A percentile compares a stretch with the other conserved stretches of the same genome.
phyloP scores from a whole-genome alignment of 371 early-diverging fungal genomes.

The Rhizopus arrhizus region DNA sequence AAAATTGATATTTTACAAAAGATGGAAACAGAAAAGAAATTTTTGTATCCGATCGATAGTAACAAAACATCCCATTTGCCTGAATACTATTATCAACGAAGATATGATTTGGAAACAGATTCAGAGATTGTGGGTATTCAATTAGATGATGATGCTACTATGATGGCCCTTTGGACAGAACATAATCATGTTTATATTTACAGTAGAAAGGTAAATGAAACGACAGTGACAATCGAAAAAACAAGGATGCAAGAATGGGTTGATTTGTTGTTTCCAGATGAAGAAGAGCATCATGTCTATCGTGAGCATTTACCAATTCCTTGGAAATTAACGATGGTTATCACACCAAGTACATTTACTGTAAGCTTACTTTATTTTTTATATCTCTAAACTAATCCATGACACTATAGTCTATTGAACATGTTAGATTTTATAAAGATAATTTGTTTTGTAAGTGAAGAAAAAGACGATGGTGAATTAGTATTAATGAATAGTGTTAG shows the following conservation, averaged over 20 bases:
- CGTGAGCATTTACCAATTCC: constrained; percentile 16
- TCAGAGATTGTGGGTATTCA: constrained; percentile 33
- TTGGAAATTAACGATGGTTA: constrained; percentile 26
- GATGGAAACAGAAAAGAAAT: constrained; percentile 19
- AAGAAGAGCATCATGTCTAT: constrained; percentile 12
- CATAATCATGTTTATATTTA: constrained; percentile 34
- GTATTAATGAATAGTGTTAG: constrained; percentile 7
- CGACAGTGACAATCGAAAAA: not conserved
- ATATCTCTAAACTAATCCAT: not conserved
- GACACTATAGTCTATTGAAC: constrained; percentile 14
- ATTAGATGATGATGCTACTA: constrained; percentile 30
- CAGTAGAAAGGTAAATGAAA: constrained; percentile 12
- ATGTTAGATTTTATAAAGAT: constrained; percentile 16
- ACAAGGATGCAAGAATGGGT: constrained; percentile 14
- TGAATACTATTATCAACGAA: constrained; percentile 37
- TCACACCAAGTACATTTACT: constrained; percentile 14
- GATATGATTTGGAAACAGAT: constrained; percentile 26
- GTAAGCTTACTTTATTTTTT: constrained; percentile 11
- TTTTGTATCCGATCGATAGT: constrained; percentile 28
- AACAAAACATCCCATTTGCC: constrained; percentile 4
- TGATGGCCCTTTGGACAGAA: constrained; percentile 47
- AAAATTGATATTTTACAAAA: constrained; percentile 29
- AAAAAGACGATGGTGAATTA: not conserved
- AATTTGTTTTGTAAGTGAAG: constrained; percentile 19
- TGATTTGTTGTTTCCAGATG: constrained; percentile 18